Evolutionary conservation across 805 yeast genomes (phyloP).

Genomic region (Blastobotrys peoriensis): DNA sequence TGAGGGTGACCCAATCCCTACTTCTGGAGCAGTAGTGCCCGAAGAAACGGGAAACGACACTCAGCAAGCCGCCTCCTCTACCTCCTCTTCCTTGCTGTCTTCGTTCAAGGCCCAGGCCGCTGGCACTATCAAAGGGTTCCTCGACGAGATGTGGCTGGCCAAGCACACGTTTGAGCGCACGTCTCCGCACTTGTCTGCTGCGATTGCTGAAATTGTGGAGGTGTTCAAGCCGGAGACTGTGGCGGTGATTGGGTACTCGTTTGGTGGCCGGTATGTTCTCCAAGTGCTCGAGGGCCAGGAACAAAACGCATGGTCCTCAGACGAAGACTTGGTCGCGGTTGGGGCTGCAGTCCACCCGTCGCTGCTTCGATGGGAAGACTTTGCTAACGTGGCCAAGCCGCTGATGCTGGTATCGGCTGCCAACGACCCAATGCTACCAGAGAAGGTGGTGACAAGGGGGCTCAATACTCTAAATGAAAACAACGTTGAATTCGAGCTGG

Average conservation of each 20-base stretch:
- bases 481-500: constrained; percentile 14
- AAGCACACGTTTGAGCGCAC: constrained; percentile 29
- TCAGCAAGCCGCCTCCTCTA: not conserved
- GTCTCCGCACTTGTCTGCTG: constrained; percentile 22
- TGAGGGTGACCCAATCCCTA: constrained; percentile 26
- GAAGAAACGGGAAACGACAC: constrained; percentile 1
- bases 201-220: constrained; percentile 26
- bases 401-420: constrained; percentile 22
- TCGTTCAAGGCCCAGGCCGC: constrained; percentile 23
- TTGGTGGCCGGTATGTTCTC: constrained; percentile 29
- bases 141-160: constrained; percentile 33
- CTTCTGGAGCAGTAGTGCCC: constrained; percentile 16
- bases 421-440: constrained; percentile 26
- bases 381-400: constrained; percentile 25
- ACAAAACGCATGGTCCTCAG: constrained; percentile 21
- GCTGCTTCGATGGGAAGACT: constrained; percentile 23
- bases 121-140: constrained; percentile 26
- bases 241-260: constrained; percentile 30
- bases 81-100: constrained; percentile 1
- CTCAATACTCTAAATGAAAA: constrained; percentile 12
- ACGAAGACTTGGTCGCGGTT: constrained; percentile 22
- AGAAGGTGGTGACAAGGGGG: constrained; percentile 17
- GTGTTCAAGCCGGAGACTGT: constrained; percentile 25
- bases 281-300: constrained; percentile 22
- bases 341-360: constrained; percentile 30